phyloP scores from a whole-genome alignment of 78 protist genomes.

The Creolimax fragrantissima region DNA sequence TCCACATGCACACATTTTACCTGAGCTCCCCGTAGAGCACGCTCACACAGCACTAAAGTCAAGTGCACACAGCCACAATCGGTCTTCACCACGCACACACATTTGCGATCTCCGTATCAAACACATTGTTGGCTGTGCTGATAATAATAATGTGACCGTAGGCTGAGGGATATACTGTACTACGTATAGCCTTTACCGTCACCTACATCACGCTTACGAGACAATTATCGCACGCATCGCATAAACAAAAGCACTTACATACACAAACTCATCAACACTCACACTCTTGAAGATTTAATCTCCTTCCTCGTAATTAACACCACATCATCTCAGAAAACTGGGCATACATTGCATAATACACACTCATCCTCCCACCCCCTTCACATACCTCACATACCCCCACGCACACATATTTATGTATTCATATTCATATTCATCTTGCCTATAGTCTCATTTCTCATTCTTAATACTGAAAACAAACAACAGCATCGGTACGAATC shows the following conservation, averaged over 20 bases:
- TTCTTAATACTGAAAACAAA: not conserved
- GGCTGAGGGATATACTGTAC: no score
- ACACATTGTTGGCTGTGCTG: no score
- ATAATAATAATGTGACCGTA: no score
- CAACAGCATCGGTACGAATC: constrained; percentile 88
- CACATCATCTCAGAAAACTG: not conserved
- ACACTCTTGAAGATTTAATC: not conserved
- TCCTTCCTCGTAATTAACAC: not conserved
- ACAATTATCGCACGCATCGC: not conserved
- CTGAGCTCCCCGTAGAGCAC: no score
- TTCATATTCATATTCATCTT: not conserved
- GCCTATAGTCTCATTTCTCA: not conserved
- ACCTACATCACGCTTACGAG: no score
- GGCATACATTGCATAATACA: not conserved
- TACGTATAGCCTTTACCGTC: no score
- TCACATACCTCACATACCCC: not conserved
- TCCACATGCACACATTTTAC: not conserved
- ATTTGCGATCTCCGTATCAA: no score
- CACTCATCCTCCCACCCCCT: no score
- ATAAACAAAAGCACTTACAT: not conserved
- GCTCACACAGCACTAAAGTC: no score
- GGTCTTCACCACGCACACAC: no score
- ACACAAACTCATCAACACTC: not conserved
- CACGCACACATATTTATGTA: not conserved
- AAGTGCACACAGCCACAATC: no score